Conservation (phyloP, 1,284 basidiomycete species). For the Meripilus lineatus region DNA sequence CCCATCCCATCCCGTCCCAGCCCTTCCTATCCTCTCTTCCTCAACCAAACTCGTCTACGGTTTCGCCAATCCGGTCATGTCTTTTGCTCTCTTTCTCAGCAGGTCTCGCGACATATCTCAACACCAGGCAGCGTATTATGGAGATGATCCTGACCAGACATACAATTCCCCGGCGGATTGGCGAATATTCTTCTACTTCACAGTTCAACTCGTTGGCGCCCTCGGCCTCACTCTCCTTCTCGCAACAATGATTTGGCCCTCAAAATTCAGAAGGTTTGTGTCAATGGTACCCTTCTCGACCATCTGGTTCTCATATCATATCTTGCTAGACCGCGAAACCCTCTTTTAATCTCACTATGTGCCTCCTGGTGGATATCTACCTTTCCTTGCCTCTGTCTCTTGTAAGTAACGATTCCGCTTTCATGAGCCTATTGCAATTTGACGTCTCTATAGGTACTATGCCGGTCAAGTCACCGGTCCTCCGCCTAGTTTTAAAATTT, state of each 20-base stretch:
- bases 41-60: too few species aligned
- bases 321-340: conserved; percentile 15
- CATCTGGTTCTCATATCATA: background rate
- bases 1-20: too few species aligned
- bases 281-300: background rate
- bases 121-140: too few species aligned
- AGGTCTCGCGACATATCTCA: too few species aligned
- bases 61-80: too few species aligned
- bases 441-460: conserved; percentile 10
- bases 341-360: conserved; percentile 16
- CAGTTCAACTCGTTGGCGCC: conserved; percentile 13
- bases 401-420: conserved; percentile 7
- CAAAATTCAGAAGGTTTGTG: conserved; percentile 11
- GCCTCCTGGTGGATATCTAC: conserved; percentile 19
- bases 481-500: conserved; percentile 7
- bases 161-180: too few species aligned
- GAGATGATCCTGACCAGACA: too few species aligned
- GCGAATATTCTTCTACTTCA: conserved; percentile 14
- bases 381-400: conserved; percentile 14
- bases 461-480: conserved; percentile 12
- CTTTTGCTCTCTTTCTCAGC: too few species aligned
- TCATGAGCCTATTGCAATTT: background rate
- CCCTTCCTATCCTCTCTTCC: too few species aligned
- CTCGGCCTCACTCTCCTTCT: conserved; percentile 11
- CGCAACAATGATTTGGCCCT: conserved; percentile 14